phyloP scores from a whole-genome alignment of 768 basidiomycete species.

The Phaeotremella fagi region DNA sequence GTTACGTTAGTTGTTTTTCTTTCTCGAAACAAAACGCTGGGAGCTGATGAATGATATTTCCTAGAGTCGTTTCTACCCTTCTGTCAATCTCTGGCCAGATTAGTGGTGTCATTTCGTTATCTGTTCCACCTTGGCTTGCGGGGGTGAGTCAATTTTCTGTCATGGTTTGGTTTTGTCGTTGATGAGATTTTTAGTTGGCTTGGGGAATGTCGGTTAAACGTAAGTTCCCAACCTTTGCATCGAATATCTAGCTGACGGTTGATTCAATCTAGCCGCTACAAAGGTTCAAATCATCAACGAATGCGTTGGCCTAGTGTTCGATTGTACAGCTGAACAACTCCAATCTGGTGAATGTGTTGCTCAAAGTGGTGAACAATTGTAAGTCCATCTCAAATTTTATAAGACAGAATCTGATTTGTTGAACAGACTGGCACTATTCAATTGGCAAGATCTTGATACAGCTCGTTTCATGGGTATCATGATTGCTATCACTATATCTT shows the following conservation, averaged over 20 bases:
- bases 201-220: conserved; percentile 24
- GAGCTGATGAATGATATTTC: neutral
- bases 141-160: conserved; percentile 26
- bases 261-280: conserved; percentile 36
- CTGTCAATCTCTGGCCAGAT: conserved; percentile 41
- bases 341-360: conserved; percentile 46
- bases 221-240: neutral
- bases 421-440: conserved; percentile 42
- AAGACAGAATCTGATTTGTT: neutral
- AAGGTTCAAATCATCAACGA: conserved; percentile 50
- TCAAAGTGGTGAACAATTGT: conserved; percentile 47
- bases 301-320: conserved; percentile 40
- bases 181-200: too few species aligned
- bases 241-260: conserved; percentile 7
- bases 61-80: conserved; percentile 39
- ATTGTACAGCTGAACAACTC: conserved; percentile 42
- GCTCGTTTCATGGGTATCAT: conserved; percentile 36
- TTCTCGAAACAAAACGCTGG: neutral
- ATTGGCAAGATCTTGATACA: conserved; percentile 34
- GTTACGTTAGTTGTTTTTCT: conserved; percentile 37
- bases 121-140: conserved; percentile 45
- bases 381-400: neutral
- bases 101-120: conserved; percentile 43
- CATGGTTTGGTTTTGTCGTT: conserved; percentile 1
- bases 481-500: conserved; percentile 34